Base-by-base conservation (phyloP, 2,329 filamentous ascomycete genomes). In the Pestalotiopsis sp. region DNA sequence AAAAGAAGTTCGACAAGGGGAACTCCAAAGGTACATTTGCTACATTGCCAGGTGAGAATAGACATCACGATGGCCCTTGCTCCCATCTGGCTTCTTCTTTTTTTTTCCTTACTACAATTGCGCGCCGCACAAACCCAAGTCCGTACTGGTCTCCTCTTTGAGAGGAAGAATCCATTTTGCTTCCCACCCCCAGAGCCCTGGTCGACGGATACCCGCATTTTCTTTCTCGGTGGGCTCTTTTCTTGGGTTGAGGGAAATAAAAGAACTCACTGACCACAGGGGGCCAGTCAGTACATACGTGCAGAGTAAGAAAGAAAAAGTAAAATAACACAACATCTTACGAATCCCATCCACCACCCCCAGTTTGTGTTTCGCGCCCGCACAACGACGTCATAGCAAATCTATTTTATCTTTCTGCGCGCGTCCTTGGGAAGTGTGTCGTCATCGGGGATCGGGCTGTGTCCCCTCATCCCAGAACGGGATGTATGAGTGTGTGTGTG, bases 401-500 rank as follows among this genome's bases (percentile, higher is more conserved):
- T 45, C n/a, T 39, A 14, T 62, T 45, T 52, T 9, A n/a, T 52
- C 45, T n/a, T 49, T n/a, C 20, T 52, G 17, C n/a, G 20, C 7
- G 17, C 45, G 9, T n/a, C 17, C 17, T 52, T n/a, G 45, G 45
- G 38, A 14, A 23, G n/a, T 23, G 38, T 64, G 61, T 64, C 61
- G 61, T 64, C 61, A 64, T 64, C 39, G 38, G 36, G 36, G 20
- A 39, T 17, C 41, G 61, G 61, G 61, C 61, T 64, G 38, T 64
- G 61, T 52, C 38, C 61, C 31, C 31, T n/a, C 36, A 23, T 12
- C 12, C 31, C 11, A 38, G 25, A 17, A 23, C 31, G 27, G 31
- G 31, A 3, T 23, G 17, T 23, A 20, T 17, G 57, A 23, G 13
- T n/a, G 57, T 13, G n/a, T n/a, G 11, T 14, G 27, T 12, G 23